These are phyloP conservation scores for Astrothelium subdiscretum DNA, from an alignment of 495 filamentous ascomycete genomes.

Conservation along the genomic window DNA sequence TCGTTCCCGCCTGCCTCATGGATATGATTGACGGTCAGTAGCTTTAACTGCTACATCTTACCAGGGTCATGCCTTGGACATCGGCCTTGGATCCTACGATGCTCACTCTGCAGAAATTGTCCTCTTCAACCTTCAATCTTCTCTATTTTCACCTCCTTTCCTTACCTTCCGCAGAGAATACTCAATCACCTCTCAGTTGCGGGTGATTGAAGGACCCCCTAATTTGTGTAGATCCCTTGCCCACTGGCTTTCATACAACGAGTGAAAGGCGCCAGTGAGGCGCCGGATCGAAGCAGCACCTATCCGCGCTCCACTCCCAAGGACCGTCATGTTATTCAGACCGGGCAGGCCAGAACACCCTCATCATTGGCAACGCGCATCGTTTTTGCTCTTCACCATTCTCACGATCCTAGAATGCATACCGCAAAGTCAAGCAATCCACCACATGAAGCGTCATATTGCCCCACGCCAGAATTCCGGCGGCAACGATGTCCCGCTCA, in stretches of 20 bases:
- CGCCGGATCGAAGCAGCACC: background rate
- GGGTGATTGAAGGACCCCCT: background rate
- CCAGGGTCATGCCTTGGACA: background rate
- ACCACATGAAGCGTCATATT: conserved; percentile 12
- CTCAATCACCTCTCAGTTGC: background rate
- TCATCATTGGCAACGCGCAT: background rate
- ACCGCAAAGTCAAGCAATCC: background rate
- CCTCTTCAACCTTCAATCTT: background rate
- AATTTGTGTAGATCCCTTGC: background rate
- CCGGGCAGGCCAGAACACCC: background rate
- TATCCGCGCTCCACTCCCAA: background rate
- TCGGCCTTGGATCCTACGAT: background rate
- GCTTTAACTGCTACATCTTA: background rate
- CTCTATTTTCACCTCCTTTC: background rate
- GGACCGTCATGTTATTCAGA: background rate
- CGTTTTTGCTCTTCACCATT: background rate
- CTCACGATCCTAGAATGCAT: background rate
- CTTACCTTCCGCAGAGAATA: background rate
- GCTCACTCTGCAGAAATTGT: background rate
- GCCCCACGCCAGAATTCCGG: conserved; percentile 7
- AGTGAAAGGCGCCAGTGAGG: background rate
- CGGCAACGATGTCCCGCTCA: conserved; percentile 18
- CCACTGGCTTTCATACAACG: background rate
- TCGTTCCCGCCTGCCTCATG: background rate
- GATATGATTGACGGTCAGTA: background rate